Conservation (phyloP, 1,284 basidiomycete species). For the Cutaneotrichosporon sp. region DNA sequence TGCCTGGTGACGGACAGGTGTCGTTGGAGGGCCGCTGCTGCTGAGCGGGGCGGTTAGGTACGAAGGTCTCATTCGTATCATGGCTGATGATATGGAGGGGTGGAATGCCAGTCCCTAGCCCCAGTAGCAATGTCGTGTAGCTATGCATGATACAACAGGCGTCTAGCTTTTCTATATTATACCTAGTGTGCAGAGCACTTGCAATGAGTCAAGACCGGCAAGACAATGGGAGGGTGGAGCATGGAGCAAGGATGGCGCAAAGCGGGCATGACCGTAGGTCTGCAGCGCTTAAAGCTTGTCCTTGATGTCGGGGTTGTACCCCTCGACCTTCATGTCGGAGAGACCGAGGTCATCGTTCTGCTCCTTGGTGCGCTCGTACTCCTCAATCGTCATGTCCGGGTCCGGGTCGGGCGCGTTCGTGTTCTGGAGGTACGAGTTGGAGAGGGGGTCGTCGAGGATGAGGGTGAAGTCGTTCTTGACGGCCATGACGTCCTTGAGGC, state of each 20-base stretch:
- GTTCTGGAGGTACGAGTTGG: constrained; percentile 96
- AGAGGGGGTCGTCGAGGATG: constrained; percentile 92
- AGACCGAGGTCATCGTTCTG: constrained; percentile 96
- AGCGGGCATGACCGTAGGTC: constrained; percentile 4
- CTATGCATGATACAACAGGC: constrained; percentile 7
- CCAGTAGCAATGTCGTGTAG: neutral
- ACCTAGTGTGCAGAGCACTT: constrained; percentile 5
- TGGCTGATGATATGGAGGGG: too few species aligned
- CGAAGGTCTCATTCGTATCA: too few species aligned
- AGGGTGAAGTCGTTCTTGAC: constrained; percentile 81
- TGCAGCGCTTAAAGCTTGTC: constrained; percentile 6
- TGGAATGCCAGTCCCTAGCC: too few species aligned
- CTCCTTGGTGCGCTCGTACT: constrained; percentile 80
- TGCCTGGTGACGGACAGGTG: too few species aligned
- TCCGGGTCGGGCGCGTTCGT: constrained; percentile 89
- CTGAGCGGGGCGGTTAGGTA: too few species aligned
- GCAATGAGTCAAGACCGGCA: neutral
- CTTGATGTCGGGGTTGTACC: constrained; percentile 61
- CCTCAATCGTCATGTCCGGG: constrained; percentile 82
- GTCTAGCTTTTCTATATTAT: constrained; percentile 8
- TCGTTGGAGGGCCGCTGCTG: too few species aligned
- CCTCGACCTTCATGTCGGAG: constrained; percentile 94
- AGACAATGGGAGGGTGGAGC: neutral
- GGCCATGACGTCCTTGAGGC: constrained; percentile 77
- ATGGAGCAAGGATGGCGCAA: neutral